A percentile compares a stretch with the other conserved stretches of the same genome.
These are phyloP conservation scores for Pseudogymnoascus destructans DNA, from an alignment of 2,329 filamentous ascomycete genomes.

Conservation along the genomic window DNA sequence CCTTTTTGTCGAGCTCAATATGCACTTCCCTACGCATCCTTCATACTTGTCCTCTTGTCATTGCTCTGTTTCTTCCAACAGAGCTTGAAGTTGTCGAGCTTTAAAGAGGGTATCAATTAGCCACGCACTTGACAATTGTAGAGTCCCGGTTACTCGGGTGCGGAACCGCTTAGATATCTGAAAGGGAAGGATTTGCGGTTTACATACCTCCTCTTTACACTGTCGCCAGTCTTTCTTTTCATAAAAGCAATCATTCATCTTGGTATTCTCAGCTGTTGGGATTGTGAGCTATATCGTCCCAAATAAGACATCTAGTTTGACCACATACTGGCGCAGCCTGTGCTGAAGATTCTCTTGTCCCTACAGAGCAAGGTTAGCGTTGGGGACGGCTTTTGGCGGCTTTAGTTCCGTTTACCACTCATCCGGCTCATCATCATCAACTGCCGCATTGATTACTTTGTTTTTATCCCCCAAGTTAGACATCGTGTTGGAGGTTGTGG, in stretches of 20 bases:
- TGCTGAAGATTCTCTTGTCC: constrained; percentile 97
- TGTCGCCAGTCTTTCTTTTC: constrained; percentile 92
- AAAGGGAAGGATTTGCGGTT: constrained; percentile 14
- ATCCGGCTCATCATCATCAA: constrained; percentile 78
- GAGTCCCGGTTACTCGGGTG: neutral
- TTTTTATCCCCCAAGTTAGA: constrained; percentile 23
- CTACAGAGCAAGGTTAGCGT: constrained; percentile 34
- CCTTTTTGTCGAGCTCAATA: neutral
- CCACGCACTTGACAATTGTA: neutral
- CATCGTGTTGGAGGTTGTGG: constrained; percentile 14
- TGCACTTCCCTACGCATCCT: constrained; percentile 41
- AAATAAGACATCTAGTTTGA: constrained; percentile 5
- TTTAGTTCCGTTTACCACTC: constrained; percentile 57
- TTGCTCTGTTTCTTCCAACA: constrained; percentile 92
- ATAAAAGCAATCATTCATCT: constrained; percentile 89
- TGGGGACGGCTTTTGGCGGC: constrained; percentile 13
- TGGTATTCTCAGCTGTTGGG: constrained; percentile 64
- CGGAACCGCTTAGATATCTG: constrained; percentile 12
- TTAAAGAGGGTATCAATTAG: constrained; percentile 14
- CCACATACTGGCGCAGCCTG: constrained; percentile 68
- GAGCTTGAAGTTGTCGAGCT: constrained; percentile 83
- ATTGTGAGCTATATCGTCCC: neutral
- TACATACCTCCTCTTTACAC: constrained; percentile 73
- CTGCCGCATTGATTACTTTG: constrained; percentile 27
- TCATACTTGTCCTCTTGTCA: constrained; percentile 64